These are phyloP conservation scores for Candida pini DNA, from an alignment of 805 yeast species.

Conservation along the genomic window DNA sequence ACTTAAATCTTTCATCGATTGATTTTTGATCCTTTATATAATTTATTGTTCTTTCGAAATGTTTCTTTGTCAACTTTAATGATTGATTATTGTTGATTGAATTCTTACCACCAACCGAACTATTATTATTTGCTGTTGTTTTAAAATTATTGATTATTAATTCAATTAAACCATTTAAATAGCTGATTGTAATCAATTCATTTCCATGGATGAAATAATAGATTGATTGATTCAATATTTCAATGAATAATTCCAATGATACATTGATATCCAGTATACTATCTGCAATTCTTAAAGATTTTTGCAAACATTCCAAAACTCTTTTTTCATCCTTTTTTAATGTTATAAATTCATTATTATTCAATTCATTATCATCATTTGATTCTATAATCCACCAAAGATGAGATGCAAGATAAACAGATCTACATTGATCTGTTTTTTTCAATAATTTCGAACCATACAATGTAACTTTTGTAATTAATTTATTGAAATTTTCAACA, in stretches of 20 bases:
- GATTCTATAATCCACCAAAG: constrained; percentile 87
- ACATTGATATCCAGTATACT: constrained; percentile 80
- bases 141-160: constrained; percentile 63
- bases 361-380: constrained; percentile 19
- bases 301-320: constrained; percentile 86
- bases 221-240: constrained; percentile 79
- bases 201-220: constrained; percentile 83
- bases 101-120: background rate
- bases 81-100: constrained; percentile 14
- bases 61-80: constrained; percentile 37
- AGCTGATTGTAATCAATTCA: constrained; percentile 60
- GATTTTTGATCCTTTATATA: constrained; percentile 66
- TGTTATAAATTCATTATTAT: constrained; percentile 23
- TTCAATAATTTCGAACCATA: constrained; percentile 84
- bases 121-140: constrained; percentile 15
- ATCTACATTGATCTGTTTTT: constrained; percentile 92
- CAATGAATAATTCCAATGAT: constrained; percentile 79
- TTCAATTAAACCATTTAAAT: constrained; percentile 82
- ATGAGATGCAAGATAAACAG: constrained; percentile 83
- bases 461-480: constrained; percentile 79
- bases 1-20: constrained; percentile 62
- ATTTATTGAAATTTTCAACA: constrained; percentile 67
- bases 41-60: constrained; percentile 66
- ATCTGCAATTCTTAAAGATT: constrained; percentile 85
- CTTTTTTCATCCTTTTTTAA: constrained; percentile 48